Evolutionary conservation across 345 rosid genomes (phyloP), one percentile per base, ranked within the genome.

Genomic region (Brassica carinata): DNA sequence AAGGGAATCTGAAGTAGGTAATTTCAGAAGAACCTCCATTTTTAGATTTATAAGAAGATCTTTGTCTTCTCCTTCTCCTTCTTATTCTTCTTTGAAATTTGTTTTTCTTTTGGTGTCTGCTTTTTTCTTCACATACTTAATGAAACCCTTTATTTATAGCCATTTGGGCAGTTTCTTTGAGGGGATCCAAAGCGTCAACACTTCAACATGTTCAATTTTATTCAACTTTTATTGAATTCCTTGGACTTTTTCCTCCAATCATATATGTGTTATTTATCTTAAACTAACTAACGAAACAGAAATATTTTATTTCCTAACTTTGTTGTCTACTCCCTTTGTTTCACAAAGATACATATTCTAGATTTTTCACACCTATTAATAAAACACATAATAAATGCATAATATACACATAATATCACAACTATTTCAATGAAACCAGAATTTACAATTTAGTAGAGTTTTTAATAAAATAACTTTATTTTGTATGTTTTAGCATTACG

Each of bases 181-280:
- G 78, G 76, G 77, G 83, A 76, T 77, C 83, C 86, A 81, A 88
- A 90, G 86, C 84, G 95, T 90, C 91, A 89, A 90, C 91, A 79
- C 85, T 82, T 76, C 85, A 79, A 69, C 85, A 75, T 78, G 79
- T 74, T 82, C 40, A 67, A 34, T 82, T 71, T 67, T 64, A 14
- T 70, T 59, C 75, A 7, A 10, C 14, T 3, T 65, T 53, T 55
- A 70, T 81, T 71, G 65, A 64, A 76, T 66, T 43, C 70, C 23
- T 19, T 5, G 30, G 77, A 40, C 77, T 31, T n/a, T 71, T 67
- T 81, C 81, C 69, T 71, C 77, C 74, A 76, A 67, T 81, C 70
- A 72, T 81, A 76, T 76, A 58, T 71, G 19, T 30, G 63, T 76
- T 58, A 43, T 69, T 4, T 43, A 65, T 58, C 67, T 33, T 71